Percentiles rank a stretch among this genome's conserved stretches.
Evolutionary conservation across 352 stramenopile genomes (phyloP).

Genomic region (Phytopythium cucurbitacearum): DNA sequence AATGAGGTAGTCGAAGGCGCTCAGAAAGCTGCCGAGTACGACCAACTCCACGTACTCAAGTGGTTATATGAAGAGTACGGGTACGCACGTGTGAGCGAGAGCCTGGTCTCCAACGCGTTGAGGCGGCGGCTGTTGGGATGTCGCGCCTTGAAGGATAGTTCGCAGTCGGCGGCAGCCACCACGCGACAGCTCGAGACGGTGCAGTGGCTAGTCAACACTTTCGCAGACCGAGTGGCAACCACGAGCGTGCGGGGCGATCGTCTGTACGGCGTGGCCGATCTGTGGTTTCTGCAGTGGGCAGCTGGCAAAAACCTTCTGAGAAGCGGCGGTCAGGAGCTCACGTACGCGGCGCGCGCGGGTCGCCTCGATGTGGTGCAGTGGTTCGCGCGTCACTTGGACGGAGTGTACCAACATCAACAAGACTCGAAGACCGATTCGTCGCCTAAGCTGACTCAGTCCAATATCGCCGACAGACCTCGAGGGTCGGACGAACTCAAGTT

Average conservation of each 20-base stretch:
- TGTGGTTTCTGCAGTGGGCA: slow-evolving; percentile 14
- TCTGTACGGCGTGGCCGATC: slow-evolving; percentile 12
- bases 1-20: not conserved
- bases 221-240: slow-evolving; percentile 1
- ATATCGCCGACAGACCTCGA: too few species aligned
- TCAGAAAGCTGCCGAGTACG: not conserved
- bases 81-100: not conserved
- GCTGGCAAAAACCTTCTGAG: slow-evolving; percentile 7
- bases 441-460: too few species aligned
- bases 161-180: too few species aligned
- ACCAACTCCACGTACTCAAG: slow-evolving; percentile 15
- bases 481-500: too few species aligned
- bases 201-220: slow-evolving; percentile 13
- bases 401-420: too few species aligned
- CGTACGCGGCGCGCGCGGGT: slow-evolving; percentile 7
- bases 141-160: too few species aligned
- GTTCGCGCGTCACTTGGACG: not conserved
- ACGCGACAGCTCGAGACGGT: slow-evolving; percentile 11
- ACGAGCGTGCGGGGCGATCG: slow-evolving; percentile 11
- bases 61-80: slow-evolving; percentile 15
- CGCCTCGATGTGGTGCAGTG: not conserved
- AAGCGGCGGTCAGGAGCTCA: slow-evolving; percentile 5
- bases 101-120: slow-evolving; percentile 10
- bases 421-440: slow-evolving; percentile 1
- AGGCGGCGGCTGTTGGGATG: not conserved